Evolutionary conservation across 2,329 filamentous ascomycete genomes (phyloP).

Genomic region (Aspergillus alliaceus): DNA sequence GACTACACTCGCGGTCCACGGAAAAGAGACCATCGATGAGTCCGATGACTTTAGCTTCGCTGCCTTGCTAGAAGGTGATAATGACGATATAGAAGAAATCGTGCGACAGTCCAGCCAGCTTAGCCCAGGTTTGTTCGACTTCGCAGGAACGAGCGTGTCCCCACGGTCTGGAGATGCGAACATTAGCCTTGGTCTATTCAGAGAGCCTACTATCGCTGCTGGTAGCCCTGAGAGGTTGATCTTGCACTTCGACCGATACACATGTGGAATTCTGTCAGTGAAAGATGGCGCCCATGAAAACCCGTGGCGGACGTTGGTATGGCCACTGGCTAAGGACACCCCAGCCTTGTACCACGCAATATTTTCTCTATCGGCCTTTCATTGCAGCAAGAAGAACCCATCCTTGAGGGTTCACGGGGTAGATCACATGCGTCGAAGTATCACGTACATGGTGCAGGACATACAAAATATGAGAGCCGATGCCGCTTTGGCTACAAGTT

Average conservation of each 20-base stretch:
- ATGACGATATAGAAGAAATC: conserved; percentile 59
- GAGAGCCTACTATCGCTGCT: conserved; percentile 50
- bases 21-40: conserved; percentile 8
- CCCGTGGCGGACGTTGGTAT: conserved; percentile 70
- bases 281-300: conserved; percentile 70
- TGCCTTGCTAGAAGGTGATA: conserved; percentile 32
- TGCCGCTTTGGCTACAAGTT: conserved; percentile 67
- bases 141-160: conserved; percentile 38
- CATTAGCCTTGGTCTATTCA: conserved; percentile 35
- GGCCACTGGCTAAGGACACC: conserved; percentile 64
- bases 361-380: conserved; percentile 68
- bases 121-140: conserved; percentile 38
- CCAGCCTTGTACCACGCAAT: conserved; percentile 69
- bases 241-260: conserved; percentile 63
- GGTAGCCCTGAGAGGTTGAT: conserved; percentile 63
- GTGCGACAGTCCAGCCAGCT: conserved; percentile 40
- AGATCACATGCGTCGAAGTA: conserved; percentile 67
- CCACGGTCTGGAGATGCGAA: conserved; percentile 23
- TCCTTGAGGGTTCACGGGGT: conserved; percentile 62
- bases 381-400: conserved; percentile 60
- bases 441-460: conserved; percentile 58
- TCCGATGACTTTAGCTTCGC: conserved; percentile 30
- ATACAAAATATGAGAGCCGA: conserved; percentile 65
- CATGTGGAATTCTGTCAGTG: conserved; percentile 69
- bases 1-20: conserved; percentile 1